Conservation (phyloP, 2,329 filamentous ascomycete species). For the Aphanocladium album region DNA sequence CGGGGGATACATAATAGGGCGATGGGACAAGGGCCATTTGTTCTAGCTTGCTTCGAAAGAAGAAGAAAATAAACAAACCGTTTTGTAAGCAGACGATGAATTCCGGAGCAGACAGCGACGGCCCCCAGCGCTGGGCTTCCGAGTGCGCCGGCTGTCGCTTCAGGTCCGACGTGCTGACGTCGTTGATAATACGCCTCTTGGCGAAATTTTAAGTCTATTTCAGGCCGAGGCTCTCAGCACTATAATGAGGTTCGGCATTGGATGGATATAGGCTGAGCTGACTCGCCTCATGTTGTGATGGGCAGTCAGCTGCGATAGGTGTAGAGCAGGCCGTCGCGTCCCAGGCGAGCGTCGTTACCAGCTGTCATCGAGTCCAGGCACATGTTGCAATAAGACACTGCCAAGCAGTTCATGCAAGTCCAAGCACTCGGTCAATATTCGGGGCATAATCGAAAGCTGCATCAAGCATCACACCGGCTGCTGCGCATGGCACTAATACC, state of each 20-base stretch:
- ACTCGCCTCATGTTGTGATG: neutral
- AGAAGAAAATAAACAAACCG: slow-evolving; percentile 7
- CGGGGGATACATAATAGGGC: neutral
- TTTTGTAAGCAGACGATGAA: neutral
- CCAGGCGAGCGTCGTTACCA: too few relatives aligned
- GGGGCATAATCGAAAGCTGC: too few relatives aligned
- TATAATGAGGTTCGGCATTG: neutral
- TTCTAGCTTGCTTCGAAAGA: slow-evolving; percentile 5
- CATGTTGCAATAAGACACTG: too few relatives aligned
- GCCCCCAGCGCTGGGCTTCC: neutral
- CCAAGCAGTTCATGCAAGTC: too few relatives aligned
- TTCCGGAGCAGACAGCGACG: neutral
- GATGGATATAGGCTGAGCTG: neutral
- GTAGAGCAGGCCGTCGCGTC: too few relatives aligned
- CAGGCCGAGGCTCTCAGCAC: neutral
- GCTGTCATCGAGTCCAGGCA: too few relatives aligned
- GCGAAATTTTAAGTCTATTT: neutral
- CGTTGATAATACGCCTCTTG: neutral
- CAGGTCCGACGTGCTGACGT: neutral
- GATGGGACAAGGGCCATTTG: neutral
- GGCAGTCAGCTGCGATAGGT: too few relatives aligned
- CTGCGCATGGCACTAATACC: too few relatives aligned
- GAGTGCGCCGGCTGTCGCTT: neutral
- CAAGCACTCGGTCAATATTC: too few relatives aligned
- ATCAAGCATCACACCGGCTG: too few relatives aligned